Base-by-base conservation (phyloP, 352 stramenopile genomes). In the Pythium monospermum region DNA sequence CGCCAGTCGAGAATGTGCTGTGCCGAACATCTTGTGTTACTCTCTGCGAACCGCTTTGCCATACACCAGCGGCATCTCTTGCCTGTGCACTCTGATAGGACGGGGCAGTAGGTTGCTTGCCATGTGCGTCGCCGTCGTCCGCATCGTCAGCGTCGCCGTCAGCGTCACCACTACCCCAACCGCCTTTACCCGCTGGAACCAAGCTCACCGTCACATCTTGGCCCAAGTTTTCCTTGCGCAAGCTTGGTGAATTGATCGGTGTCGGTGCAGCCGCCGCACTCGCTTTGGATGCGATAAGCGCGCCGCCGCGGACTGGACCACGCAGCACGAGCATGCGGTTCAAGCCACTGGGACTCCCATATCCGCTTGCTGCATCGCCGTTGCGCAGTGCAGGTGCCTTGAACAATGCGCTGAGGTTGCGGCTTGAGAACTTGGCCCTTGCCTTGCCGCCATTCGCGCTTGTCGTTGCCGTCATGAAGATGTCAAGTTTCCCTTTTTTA, bases 161-260 rank as follows among this genome's bases (percentile, higher is more conserved):
- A 35, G 53, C n/a, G 3, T 43, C 33, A n/a, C 64, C 65, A 1
- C 59, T 73, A 72, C 76, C 83, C 15, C 75, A 68, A 19, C 62
- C 60, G 27, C 60, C 39, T 10, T 51, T 58, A 3, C 47, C 56
- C 4, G 63, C 57, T 10, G 64, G 65, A 12, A 81, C 69, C 4
- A 78, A 54, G 44, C 46, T 68, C 44, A 76, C 68, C n/a, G 60
- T 49, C 15, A 66, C 50, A 42, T 83, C 59, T 27, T 76, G 63
- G 19, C 58, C 56, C n/a, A 73, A 64, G 49, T 71, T 71, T 44
- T 91, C 76, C 36, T 72, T 73, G 43, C 80, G 81, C 16, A 89
- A 53, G 59, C 79, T 92, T 13, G 75, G 75, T 23, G 82, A 89
- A 62, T 92, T 92, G 55, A 91, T 75, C 1, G 82, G 79, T n/a